Evolutionary conservation across 345 rosid genomes (phyloP).

Genomic region (Melaleuca quinquenervia): DNA sequence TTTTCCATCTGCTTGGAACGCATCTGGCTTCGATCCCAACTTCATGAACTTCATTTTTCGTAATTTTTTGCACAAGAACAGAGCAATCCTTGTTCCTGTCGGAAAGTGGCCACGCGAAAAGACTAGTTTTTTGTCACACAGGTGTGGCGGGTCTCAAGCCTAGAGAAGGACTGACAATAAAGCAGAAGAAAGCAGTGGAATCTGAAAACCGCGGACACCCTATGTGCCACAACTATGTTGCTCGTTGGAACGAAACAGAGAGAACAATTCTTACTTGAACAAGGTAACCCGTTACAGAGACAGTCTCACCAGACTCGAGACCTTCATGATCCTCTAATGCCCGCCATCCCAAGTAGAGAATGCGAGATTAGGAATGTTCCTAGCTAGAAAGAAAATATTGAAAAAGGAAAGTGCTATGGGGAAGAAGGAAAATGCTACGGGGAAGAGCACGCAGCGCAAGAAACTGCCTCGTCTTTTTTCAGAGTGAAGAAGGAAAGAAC

Average conservation of each 20-base stretch:
- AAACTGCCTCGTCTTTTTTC: background rate
- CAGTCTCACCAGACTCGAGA: background rate
- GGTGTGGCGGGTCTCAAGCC: background rate
- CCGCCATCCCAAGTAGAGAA: background rate
- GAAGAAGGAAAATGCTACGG: background rate
- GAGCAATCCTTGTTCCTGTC: background rate
- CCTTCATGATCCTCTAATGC: background rate
- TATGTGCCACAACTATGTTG: background rate
- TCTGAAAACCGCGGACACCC: background rate
- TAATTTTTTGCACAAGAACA: background rate
- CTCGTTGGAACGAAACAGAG: background rate
- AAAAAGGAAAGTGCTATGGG: background rate
- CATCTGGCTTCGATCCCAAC: slow-evolving; percentile 90
- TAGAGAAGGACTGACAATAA: background rate
- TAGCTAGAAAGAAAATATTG: background rate
- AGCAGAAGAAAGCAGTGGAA: background rate
- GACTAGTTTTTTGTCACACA: background rate
- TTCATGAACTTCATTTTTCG: slow-evolving; percentile 86
- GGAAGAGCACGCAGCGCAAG: background rate
- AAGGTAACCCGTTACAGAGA: background rate
- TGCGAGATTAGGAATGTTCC: background rate
- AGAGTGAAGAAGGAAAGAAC: background rate
- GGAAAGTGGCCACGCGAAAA: background rate
- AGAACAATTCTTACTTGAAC: background rate
- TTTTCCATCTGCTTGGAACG: slow-evolving; percentile 69